Base-by-base conservation (phyloP, 257 asterid species). In the Nicotiana attenuata region DNA sequence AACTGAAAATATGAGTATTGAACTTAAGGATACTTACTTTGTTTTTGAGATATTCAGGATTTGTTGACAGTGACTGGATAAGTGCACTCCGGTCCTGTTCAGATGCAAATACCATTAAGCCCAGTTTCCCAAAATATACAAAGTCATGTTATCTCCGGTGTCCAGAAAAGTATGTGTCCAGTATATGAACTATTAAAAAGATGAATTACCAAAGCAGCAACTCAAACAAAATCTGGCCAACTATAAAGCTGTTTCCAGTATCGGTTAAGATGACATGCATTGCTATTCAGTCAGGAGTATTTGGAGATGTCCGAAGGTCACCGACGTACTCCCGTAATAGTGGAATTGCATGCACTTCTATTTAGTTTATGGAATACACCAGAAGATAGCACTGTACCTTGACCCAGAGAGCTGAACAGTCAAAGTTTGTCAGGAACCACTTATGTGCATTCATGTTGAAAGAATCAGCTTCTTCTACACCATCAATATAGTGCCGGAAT, bases 371-470 rank as follows among this genome's bases (percentile, higher is more conserved):
- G 22, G 45, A 75, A 50, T 24, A 65, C 26, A 67, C 61, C 73
- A 24, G 71, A 82, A 84, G 14, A 84, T 26, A 61, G 80, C 15
- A 41, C 61, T 84, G 77, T 90, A 96, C 99, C 97, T 96, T 96
- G 78, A 96, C 95, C 99, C 99, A 96, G 63, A 96, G 96, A 55
- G 93, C 92, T 7, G 99, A 92, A 84, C 99, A 96, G 77, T 96
- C 99, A 78, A 96, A 96, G 91, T 96, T 96, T n/a, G 99, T 96
- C 64, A 96, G 85, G 81, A 96, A 91, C 97, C 98, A 96, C 86
- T 96, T 96, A 82, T 96, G 98, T 16, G 99, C 97, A 81, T 96
- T 95, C 99, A 96, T 91, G 91, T 94, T 96, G 82, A 96, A 96
- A 15, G 99, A 96, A 89, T 88, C 88, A 35, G 94, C 95, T 87